phyloP scores from a whole-genome alignment of 2,329 filamentous ascomycete species.

The Xylariales sp. region DNA sequence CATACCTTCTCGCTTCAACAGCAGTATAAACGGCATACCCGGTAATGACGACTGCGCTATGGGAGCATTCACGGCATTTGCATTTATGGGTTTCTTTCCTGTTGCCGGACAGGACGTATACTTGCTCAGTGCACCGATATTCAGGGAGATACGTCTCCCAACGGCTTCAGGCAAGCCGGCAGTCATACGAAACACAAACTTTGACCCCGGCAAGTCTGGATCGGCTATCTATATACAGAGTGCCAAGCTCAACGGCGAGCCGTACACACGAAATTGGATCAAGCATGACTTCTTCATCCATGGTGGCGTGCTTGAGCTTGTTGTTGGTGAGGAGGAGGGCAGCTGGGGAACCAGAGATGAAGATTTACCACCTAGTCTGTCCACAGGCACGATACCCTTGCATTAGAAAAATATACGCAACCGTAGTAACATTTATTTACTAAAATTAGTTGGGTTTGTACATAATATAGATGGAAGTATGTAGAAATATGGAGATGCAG shows the following conservation, averaged over 20 bases:
- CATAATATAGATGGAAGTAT: no score
- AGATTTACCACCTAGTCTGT: slow-evolving; percentile 54
- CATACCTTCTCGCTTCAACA: slow-evolving; percentile 64
- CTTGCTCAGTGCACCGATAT: slow-evolving; percentile 45
- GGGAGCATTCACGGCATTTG: slow-evolving; percentile 47
- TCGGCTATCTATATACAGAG: slow-evolving; percentile 55
- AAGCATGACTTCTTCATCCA: slow-evolving; percentile 57
- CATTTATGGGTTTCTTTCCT: slow-evolving; percentile 49
- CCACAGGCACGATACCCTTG: slow-evolving; percentile 12
- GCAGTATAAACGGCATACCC: slow-evolving; percentile 51
- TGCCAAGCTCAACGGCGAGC: slow-evolving; percentile 50
- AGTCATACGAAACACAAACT: slow-evolving; percentile 37
- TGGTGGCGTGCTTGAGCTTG: slow-evolving; percentile 56
- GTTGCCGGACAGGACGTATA: slow-evolving; percentile 52
- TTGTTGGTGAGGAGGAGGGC: slow-evolving; percentile 49
- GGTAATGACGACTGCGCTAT: slow-evolving; percentile 54
- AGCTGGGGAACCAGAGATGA: slow-evolving; percentile 51
- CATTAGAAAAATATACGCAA: no score
- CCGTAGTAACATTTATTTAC: no score
- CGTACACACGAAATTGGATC: slow-evolving; percentile 59
- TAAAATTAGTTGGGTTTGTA: no score
- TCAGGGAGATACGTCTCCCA: slow-evolving; percentile 37
- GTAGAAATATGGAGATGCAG: no score
- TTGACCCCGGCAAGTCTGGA: slow-evolving; percentile 20
- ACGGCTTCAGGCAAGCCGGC: slow-evolving; percentile 42